Conservation (phyloP, 1,284 basidiomycete species). For the Leccinum huronense region DNA sequence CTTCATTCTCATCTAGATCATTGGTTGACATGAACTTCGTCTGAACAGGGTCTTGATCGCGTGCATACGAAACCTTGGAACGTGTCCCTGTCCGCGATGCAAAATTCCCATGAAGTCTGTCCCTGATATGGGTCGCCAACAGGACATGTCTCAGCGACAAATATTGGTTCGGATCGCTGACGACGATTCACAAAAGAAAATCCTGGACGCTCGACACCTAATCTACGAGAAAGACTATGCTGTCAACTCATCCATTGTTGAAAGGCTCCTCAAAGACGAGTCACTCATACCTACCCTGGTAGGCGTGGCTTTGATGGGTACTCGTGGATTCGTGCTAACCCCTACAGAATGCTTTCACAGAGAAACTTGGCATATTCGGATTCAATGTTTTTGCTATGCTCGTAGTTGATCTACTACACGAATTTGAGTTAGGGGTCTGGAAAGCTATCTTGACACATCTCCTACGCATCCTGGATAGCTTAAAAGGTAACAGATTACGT, state of each 20-base stretch:
- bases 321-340: too few species aligned
- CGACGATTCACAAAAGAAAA: background rate
- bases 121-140: too few species aligned
- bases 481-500: too few species aligned
- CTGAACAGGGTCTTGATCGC: conserved; percentile 3
- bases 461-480: too few species aligned
- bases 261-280: conserved; percentile 10
- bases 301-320: too few species aligned
- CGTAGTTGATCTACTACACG: too few species aligned
- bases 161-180: conserved; percentile 4
- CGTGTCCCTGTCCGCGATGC: conserved; percentile 37
- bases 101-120: conserved; percentile 8
- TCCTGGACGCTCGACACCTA: conserved; percentile 8
- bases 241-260: conserved; percentile 12
- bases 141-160: background rate
- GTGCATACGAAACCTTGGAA: conserved; percentile 1
- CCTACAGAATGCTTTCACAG: conserved; percentile 1
- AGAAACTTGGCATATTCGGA: too few species aligned
- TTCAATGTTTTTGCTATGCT: too few species aligned
- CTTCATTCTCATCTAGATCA: background rate
- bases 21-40: background rate
- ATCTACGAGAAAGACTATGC: background rate
- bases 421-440: too few species aligned
- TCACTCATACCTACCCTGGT: conserved; percentile 9
- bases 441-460: too few species aligned